Evolutionary conservation across 2,329 filamentous ascomycete species (phyloP), one percentile per base, ranked within the genome.

Genomic region (Pyrenochaeta sp.): DNA sequence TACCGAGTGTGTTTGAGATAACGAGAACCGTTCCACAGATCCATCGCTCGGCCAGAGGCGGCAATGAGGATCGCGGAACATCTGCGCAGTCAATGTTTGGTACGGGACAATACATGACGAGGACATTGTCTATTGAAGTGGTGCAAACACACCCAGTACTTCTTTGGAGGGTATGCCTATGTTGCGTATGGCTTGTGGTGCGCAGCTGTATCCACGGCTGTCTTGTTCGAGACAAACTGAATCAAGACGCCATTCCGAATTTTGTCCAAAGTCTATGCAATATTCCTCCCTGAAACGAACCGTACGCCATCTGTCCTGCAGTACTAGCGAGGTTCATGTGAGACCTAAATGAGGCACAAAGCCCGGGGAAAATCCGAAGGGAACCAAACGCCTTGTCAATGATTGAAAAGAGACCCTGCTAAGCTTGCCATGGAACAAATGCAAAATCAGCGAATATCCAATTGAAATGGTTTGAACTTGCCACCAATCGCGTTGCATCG

Each of bases 381-480:
- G 30, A 15, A 41, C 44, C 40, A 23, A 60, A 55, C 46, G 51
- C 52, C 54, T 35, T 27, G 40, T n/a, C 35, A 36, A 45, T 48
- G 35, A 45, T 22, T n/a, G n/a, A 27, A 29, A 45, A 51, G 19
- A 29, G n/a, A n/a, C n/a, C n/a, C 20, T 13, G 13, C 10, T 41
- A 41, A 34, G 34, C 26, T 42, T 26, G 19, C 13, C 15, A 43
- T 29, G 15, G 35, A 38, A 41, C 45, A 45, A 44, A 39, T 10
- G 32, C 30, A 34, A 28, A 32, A 43, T 84, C 75, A 90, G 77
- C 87, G 79, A 51, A 94, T 87, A 65, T 93, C 89, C 66, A 94
- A 78, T 73, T 92, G 88, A 72, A 94, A 92, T 28, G 88, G 88
- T 73, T 93, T 93, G 74, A 90, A 93, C 50, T 85, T 83, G 39